Conservation (phyloP, 371 early-diverging fungal genomes). For the Lichtheimia corymbifera region DNA sequence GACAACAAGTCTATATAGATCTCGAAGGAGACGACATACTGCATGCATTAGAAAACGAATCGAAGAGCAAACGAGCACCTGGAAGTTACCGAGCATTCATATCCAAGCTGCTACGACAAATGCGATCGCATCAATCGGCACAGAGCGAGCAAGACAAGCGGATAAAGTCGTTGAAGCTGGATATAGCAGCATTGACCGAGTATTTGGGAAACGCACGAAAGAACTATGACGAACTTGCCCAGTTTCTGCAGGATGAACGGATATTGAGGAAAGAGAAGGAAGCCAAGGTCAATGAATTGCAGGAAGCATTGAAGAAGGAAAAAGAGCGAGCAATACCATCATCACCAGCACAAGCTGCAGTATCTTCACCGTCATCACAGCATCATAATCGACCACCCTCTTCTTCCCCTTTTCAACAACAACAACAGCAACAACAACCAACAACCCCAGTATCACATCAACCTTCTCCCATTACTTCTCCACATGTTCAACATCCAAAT, state of each 20-base stretch:
- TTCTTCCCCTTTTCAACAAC: neutral
- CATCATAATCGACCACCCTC: neutral
- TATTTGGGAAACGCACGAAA: neutral
- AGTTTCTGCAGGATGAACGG: slow-evolving; percentile 6
- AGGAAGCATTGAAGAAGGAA: neutral
- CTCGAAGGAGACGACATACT: neutral
- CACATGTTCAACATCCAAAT: no score
- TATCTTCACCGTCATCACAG: neutral
- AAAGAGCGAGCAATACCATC: neutral
- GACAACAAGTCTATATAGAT: neutral
- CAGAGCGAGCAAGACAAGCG: neutral
- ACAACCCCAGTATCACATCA: neutral
- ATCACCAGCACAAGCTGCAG: neutral
- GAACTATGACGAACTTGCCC: slow-evolving; percentile 5
- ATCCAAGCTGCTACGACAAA: neutral
- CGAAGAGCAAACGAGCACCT: slow-evolving; percentile 7
- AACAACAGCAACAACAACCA: neutral
- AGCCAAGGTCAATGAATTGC: slow-evolving; percentile 3
- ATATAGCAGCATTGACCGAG: slow-evolving; percentile 2
- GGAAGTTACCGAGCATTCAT: slow-evolving; percentile 6
- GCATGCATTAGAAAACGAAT: neutral
- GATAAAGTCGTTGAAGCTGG: neutral
- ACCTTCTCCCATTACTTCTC: no score
- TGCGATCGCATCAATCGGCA: neutral
- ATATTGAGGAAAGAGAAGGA: slow-evolving; percentile 3